A percentile compares a stretch with the other conserved stretches of the same genome.
phyloP scores from a whole-genome alignment of 2,329 filamentous ascomycete genomes.

The Trichophyton equinum region DNA sequence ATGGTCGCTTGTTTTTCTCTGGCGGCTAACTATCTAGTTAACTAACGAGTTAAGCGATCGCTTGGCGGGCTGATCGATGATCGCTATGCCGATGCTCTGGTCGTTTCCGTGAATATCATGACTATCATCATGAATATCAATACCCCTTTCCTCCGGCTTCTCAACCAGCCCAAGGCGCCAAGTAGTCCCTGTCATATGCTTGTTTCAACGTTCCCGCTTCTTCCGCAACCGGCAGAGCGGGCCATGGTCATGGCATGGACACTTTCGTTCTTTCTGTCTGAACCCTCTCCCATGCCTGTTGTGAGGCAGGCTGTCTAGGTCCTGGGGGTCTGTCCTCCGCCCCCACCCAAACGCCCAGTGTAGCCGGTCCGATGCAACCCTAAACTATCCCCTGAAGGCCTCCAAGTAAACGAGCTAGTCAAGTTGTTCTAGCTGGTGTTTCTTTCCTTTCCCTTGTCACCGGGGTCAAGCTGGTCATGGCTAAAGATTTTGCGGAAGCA shows the following conservation, averaged over 20 bases:
- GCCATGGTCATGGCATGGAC: background rate
- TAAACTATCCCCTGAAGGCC: background rate
- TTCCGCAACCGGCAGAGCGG: background rate
- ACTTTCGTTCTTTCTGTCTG: background rate
- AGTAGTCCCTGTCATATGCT: background rate
- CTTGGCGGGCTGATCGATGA: background rate
- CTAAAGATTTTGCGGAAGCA: background rate
- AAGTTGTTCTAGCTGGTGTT: background rate
- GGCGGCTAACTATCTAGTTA: background rate
- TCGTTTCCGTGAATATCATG: background rate
- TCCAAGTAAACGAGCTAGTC: background rate
- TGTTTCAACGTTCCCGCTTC: conserved; percentile 1
- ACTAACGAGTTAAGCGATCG: background rate
- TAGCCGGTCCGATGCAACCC: background rate
- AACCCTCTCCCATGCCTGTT: background rate
- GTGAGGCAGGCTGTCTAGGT: background rate
- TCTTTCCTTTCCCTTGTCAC: background rate
- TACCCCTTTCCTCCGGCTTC: background rate
- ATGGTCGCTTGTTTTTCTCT: background rate
- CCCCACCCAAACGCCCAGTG: background rate
- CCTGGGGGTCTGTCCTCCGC: background rate
- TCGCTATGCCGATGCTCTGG: background rate
- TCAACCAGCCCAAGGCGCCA: background rate
- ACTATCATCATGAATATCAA: background rate
- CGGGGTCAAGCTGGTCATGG: background rate